Base-by-base conservation (phyloP, 768 basidiomycete genomes). In the Plicaturopsis crispa region DNA sequence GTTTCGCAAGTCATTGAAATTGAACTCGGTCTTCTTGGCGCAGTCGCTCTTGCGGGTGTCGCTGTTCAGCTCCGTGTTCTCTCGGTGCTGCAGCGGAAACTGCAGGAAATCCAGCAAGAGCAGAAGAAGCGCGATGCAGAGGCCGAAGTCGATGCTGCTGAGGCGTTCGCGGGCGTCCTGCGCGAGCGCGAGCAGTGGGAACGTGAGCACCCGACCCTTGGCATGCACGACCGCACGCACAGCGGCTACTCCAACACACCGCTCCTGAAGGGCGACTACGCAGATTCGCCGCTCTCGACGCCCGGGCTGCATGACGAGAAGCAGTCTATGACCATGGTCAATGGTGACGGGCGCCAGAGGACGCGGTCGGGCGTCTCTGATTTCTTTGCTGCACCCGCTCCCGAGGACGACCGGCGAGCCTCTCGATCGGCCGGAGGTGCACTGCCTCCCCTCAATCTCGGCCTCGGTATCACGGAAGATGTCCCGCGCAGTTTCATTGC, bases 1-100 rank as follows among this genome's bases (percentile, higher is more conserved):
- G 78, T 93, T 37, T 74, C 84, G 4, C 90, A 92, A 54, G 80
- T 80, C 6, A 94, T 93, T 89, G 73, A 87, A 54, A 91, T 97
- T 42, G 93, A 96, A 54, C 72, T 97, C 21, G 93, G 91, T 20
- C 73, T 96, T 48, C 76, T 90, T 42, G 87, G 70, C 31, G 89
- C 90, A 2, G 67, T 93, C 28, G 69, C 86, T 18, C 63, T 94
- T 39, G 86, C 87, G 78, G 89, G 90, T 31, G 76, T 80, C 20
- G 88, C 92, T 2, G 84, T 96, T 33, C 94, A 97, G 61, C 72
- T 92, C 50, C 84, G 86, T 38, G 79, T 96, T 45, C 75, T 91
- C 44, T 75, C 75, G 41, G 71, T 88, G 31, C 77, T 98, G 12
- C 80, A 82, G 54, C 69, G 70, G 45, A 88, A 89, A 58, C 65